phyloP scores from a whole-genome alignment of 2,329 filamentous ascomycete genomes.

The Trichoderma polysporum region DNA sequence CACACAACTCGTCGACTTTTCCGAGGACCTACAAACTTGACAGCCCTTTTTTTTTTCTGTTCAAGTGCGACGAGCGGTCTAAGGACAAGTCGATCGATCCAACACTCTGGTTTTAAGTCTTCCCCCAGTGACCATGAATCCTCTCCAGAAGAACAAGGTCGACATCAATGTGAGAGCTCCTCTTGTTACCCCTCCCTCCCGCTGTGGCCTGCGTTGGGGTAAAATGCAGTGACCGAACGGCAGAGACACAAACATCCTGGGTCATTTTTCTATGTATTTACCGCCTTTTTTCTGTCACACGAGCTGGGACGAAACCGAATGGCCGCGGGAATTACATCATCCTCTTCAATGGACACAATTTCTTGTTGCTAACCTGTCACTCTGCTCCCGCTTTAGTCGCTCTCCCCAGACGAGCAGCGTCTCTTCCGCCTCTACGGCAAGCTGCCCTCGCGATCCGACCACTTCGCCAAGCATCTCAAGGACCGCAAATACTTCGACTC shows the following conservation, averaged over 20 bases:
- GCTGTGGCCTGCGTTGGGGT: neutral
- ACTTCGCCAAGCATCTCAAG: constrained; percentile 97
- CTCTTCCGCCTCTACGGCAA: constrained; percentile 98
- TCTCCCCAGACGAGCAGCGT: constrained; percentile 92
- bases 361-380: neutral
- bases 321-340: neutral
- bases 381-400: constrained; percentile 60
- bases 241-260: neutral
- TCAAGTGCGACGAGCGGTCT: neutral
- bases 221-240: neutral
- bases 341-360: neutral
- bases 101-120: neutral
- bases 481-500: constrained; percentile 99
- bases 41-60: neutral
- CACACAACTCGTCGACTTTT: neutral
- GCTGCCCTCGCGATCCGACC: constrained; percentile 91
- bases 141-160: constrained; percentile 97
- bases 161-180: constrained; percentile 75
- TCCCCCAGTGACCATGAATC: constrained; percentile 70
- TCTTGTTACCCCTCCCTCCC: constrained; percentile 11
- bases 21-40: neutral
- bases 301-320: neutral
- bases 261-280: neutral
- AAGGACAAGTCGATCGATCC: neutral
- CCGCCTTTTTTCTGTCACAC: neutral